These are phyloP conservation scores for Epichloe sp. DNA, from an alignment of 2,329 filamentous ascomycete genomes.

Conservation along the genomic window DNA sequence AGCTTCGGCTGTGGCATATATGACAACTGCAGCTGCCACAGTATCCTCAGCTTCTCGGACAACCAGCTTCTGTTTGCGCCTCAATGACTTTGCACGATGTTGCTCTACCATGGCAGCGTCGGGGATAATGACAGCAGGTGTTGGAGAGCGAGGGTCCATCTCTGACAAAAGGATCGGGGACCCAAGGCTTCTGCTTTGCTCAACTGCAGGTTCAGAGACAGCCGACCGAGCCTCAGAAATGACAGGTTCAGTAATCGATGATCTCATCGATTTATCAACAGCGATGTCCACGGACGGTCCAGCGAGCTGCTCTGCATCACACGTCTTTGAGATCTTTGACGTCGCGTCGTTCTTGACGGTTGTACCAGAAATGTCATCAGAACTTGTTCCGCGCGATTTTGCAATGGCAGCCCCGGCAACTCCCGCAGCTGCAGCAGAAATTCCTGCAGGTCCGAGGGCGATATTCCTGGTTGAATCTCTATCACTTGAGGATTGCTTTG, in stretches of 20 bases:
- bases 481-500: background rate
- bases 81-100: conserved; percentile 30
- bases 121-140: conserved; percentile 35
- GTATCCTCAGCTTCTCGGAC: conserved; percentile 37
- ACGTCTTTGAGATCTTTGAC: background rate
- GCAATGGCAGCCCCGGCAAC: background rate
- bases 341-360: background rate
- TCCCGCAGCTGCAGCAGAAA: background rate
- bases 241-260: background rate
- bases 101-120: conserved; percentile 24
- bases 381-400: background rate
- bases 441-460: background rate
- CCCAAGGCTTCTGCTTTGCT: background rate
- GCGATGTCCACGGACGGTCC: background rate
- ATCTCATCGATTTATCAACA: background rate
- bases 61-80: conserved; percentile 31
- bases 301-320: background rate
- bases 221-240: background rate
- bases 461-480: background rate
- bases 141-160: conserved; percentile 20
- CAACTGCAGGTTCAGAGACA: background rate
- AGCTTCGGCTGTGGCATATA: conserved; percentile 37
- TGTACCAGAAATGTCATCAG: background rate
- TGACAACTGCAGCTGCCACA: conserved; percentile 39
- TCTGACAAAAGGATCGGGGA: conserved; percentile 2